Conservation (phyloP, 495 filamentous ascomycete species). For the Immersiella caudata region DNA sequence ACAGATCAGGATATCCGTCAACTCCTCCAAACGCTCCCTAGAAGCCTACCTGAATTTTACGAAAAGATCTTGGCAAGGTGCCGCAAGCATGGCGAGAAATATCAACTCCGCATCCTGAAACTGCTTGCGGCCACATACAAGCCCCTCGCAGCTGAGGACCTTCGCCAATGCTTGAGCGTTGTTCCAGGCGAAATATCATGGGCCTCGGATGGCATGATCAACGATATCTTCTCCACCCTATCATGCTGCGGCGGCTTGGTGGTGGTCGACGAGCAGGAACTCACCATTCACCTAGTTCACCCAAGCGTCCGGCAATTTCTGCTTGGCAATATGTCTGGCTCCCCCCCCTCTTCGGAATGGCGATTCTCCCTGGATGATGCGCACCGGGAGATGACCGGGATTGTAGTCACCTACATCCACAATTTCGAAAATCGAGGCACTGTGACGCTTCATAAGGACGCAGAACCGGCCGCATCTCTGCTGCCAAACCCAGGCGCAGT, state of each 20-base stretch:
- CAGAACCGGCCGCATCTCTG: neutral
- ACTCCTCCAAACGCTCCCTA: too few relatives aligned
- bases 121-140: neutral
- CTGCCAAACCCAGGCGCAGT: slow-evolving; percentile 2
- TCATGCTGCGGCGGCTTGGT: neutral
- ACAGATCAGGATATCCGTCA: too few relatives aligned
- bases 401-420: slow-evolving; percentile 4
- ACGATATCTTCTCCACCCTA: neutral
- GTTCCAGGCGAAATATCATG: neutral
- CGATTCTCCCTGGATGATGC: neutral
- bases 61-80: too few relatives aligned
- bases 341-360: slow-evolving; percentile 1
- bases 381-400: neutral
- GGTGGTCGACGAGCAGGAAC: neutral
- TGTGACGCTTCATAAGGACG: neutral
- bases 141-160: neutral
- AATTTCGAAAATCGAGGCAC: slow-evolving; percentile 2
- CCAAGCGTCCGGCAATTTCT: neutral
- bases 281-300: neutral
- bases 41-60: too few relatives aligned
- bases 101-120: neutral
- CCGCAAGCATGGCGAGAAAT: neutral
- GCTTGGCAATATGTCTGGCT: neutral
- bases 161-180: neutral
- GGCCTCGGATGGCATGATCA: neutral